These are phyloP conservation scores for Sutorius australiensis DNA, from an alignment of 768 basidiomycete species.

Conservation along the genomic window DNA sequence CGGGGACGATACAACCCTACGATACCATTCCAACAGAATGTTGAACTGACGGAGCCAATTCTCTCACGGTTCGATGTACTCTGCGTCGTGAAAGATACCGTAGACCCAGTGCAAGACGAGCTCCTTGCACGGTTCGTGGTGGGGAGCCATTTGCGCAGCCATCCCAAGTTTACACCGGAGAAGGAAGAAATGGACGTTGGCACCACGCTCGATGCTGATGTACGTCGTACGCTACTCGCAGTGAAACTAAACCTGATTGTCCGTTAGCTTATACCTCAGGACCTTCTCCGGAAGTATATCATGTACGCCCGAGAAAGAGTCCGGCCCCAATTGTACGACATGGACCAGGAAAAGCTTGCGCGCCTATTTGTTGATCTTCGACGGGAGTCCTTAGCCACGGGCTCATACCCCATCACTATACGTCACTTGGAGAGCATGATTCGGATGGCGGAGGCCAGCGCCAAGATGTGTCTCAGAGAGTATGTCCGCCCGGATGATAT, in stretches of 20 bases:
- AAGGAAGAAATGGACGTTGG: constrained; percentile 93
- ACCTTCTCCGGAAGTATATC: constrained; percentile 94
- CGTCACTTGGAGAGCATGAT: constrained; percentile 99
- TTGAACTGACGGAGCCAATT: constrained; percentile 97
- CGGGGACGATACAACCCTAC: constrained; percentile 98
- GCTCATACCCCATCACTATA: constrained; percentile 98
- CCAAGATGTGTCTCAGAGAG: constrained; percentile 96
- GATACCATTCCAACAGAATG: constrained; percentile 97
- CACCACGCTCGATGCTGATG: constrained; percentile 85
- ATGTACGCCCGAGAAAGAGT: constrained; percentile 97
- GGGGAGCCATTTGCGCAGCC: constrained; percentile 90
- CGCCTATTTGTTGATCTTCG: constrained; percentile 94
- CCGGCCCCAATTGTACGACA: constrained; percentile 86
- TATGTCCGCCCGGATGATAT: constrained; percentile 96
- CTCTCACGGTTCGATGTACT: constrained; percentile 96
- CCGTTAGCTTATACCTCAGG: constrained; percentile 89
- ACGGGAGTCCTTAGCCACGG: constrained; percentile 93
- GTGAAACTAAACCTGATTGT: constrained; percentile 9
- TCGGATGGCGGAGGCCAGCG: constrained; percentile 97
- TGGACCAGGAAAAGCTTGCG: constrained; percentile 94
- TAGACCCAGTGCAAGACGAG: constrained; percentile 96
- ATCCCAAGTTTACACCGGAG: constrained; percentile 86
- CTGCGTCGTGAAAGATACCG: constrained; percentile 96
- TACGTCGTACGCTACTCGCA: constrained; percentile 38
- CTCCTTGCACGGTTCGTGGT: constrained; percentile 97